Conservation (phyloP, 164 flowering plant species). For the Taxillus chinensis region DNA sequence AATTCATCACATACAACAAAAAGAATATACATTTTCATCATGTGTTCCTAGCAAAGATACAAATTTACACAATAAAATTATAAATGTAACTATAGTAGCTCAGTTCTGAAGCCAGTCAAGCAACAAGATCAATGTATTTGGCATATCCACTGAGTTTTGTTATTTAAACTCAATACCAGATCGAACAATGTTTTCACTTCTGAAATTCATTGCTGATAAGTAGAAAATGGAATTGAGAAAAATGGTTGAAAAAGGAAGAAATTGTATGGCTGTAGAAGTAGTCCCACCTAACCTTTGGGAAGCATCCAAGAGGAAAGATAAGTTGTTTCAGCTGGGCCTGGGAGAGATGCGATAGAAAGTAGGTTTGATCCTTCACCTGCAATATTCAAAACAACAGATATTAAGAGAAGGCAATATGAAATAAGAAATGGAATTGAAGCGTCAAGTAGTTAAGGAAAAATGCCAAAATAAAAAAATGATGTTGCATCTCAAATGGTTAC, state of each 20-base stretch:
- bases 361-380: slow-evolving; percentile 97
- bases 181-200: too few species aligned
- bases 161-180: too few species aligned
- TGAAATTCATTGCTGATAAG: too few species aligned
- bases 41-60: too few species aligned
- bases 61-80: too few species aligned
- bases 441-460: background rate
- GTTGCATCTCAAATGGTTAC: slow-evolving; percentile 22
- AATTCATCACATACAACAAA: too few species aligned
- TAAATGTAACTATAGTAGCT: too few species aligned
- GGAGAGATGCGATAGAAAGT: slow-evolving; percentile 92
- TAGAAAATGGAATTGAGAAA: too few species aligned
- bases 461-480: background rate
- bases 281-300: slow-evolving; percentile 57
- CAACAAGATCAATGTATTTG: too few species aligned
- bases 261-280: background rate
- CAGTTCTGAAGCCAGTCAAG: too few species aligned
- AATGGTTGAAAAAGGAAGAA: background rate
- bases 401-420: background rate
- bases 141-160: too few species aligned
- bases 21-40: too few species aligned
- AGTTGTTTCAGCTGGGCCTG: slow-evolving; percentile 69
- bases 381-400: slow-evolving; percentile 7
- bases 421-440: background rate
- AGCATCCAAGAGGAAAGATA: slow-evolving; percentile 81